Conservation (phyloP, 1,284 basidiomycete genomes). For the Ustilago nuda region DNA sequence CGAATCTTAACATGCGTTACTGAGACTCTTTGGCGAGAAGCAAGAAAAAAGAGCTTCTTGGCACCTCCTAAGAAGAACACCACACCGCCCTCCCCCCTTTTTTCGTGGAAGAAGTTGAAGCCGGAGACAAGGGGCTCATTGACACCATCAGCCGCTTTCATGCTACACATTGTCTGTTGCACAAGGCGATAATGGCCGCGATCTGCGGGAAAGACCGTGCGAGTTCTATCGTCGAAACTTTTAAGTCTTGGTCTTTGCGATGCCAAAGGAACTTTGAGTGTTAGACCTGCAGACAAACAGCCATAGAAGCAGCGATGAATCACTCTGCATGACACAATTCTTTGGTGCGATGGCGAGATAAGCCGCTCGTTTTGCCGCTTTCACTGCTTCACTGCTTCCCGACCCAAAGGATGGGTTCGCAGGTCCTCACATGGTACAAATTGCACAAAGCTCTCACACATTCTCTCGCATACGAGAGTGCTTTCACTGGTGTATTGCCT, state of each 20-base stretch:
- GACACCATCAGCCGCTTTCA: background rate
- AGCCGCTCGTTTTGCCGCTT: slow-evolving; percentile 25
- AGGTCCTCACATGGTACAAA: background rate
- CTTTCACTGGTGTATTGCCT: too few relatives aligned
- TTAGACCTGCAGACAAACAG: background rate
- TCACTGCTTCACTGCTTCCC: background rate
- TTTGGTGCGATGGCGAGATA: slow-evolving; percentile 19
- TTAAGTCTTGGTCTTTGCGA: background rate
- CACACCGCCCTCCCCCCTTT: background rate
- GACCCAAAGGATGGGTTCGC: background rate
- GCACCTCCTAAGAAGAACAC: slow-evolving; percentile 3
- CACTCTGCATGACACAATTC: slow-evolving; percentile 13
- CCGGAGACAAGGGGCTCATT: slow-evolving; percentile 1
- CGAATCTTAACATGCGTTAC: background rate
- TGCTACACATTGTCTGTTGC: background rate
- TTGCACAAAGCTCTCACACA: slow-evolving; percentile 3
- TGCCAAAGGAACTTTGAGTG: too few relatives aligned
- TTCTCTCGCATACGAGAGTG: too few relatives aligned
- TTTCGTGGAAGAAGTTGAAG: background rate
- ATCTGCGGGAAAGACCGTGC: background rate
- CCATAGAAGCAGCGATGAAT: background rate
- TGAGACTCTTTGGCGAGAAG: background rate
- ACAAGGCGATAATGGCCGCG: background rate
- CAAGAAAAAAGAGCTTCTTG: background rate
- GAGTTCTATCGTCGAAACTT: background rate